Percentiles rank a stretch among this genome's conserved stretches.
These are phyloP conservation scores for Pisolithus marmoratus DNA, from an alignment of 768 basidiomycete species.

Conservation along the genomic window DNA sequence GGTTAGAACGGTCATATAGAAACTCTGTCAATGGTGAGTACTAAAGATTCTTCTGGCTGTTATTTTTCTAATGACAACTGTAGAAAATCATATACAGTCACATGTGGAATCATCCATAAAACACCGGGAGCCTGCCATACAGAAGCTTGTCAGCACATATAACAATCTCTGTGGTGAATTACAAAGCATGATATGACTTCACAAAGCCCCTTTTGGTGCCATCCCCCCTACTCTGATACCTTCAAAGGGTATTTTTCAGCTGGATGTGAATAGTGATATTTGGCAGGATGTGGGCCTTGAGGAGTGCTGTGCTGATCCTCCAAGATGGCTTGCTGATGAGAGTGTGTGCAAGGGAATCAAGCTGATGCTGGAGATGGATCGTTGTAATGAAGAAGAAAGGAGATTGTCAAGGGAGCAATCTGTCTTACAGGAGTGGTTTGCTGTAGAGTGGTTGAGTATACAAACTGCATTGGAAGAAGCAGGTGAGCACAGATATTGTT, in stretches of 20 bases:
- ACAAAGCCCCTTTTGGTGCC: constrained; percentile 20
- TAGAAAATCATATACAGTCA: constrained; percentile 20
- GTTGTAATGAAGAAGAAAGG: constrained; percentile 18
- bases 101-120: constrained; percentile 24
- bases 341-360: constrained; percentile 8
- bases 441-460: no score
- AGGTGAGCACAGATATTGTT: not conserved
- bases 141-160: constrained; percentile 18
- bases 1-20: constrained; percentile 9
- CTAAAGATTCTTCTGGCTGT: not conserved
- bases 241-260: constrained; percentile 17
- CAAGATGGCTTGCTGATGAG: constrained; percentile 14
- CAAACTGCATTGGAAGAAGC: not conserved
- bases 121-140: constrained; percentile 23
- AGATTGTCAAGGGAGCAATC: not conserved
- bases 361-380: constrained; percentile 13
- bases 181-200: constrained; percentile 8
- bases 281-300: constrained; percentile 31
- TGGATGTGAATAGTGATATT: constrained; percentile 31
- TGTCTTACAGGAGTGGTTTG: no score
- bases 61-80: not conserved
- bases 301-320: not conserved
- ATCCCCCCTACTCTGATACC: constrained; percentile 20
- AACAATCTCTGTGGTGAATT: constrained; percentile 24
- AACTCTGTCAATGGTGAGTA: constrained; percentile 15